Base-by-base conservation (phyloP, 2,329 filamentous ascomycete genomes). In the Phaeosphaeria sp. region DNA sequence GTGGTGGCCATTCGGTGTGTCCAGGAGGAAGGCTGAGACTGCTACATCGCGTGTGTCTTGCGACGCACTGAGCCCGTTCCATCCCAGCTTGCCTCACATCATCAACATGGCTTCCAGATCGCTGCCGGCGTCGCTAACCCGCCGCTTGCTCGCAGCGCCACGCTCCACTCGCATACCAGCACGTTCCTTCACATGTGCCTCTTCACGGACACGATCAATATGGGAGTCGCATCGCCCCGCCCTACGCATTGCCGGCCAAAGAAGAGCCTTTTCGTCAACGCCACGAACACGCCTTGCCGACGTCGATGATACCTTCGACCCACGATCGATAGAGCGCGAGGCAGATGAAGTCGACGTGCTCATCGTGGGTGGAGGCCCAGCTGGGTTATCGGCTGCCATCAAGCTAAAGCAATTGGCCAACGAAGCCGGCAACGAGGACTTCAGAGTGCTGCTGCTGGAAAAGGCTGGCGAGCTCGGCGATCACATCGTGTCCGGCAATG, bases 401-500 rank as follows among this genome's bases (percentile, higher is more conserved):
- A 90, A 91, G 65, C 82, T 99, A 54, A 98, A 98, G 83, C 94
- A 99, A 79, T 84, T 97, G 50, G 95, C 95, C 67, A 97, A 93
- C 73, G 92, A 93, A 73, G 92, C 91, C 33, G 94, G 95, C 62
- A 96, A 98, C 77, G 93, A 98, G 62, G 93, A 97, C 62, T 98
- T 99, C 76, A 86, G 95, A 33, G 94, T 99, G 11, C 82, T 99
- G 56, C 82, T 99, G 39, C 83, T 99, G 58, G 95, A 99, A 77
- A 99, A 99, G 80, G 93, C 95, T 2, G 92, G 93, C 62, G 95
- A 99, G 77, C 81, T 99, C 58, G 95, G 95, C 52, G 93, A 93
- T 25, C 95, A 99, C 77, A 96, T 97, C 62, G 85, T 99, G 39
- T 98, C 94, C 18, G 95, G 95, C 58, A 96, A 97, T 71, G 95